phyloP scores from a whole-genome alignment of 768 basidiomycete species.

The Clathrus columnatus region DNA sequence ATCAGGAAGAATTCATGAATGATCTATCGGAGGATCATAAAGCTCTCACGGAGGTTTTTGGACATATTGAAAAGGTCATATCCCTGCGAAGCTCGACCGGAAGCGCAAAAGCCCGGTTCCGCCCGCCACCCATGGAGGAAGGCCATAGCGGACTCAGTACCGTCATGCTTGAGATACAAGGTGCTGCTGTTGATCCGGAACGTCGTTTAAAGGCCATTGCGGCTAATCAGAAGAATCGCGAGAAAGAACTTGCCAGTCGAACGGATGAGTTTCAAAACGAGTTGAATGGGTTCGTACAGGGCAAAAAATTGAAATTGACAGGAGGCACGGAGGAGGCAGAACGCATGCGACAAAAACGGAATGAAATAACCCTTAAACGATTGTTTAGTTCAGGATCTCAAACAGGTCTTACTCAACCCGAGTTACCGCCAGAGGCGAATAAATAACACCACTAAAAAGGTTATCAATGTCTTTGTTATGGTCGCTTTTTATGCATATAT shows the following conservation, averaged over 20 bases:
- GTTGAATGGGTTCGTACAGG: constrained; percentile 74
- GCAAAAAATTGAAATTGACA: constrained; percentile 89
- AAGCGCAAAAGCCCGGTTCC: constrained; percentile 34
- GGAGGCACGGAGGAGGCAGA: constrained; percentile 91
- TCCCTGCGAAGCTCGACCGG: constrained; percentile 46
- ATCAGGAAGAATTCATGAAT: constrained; percentile 84
- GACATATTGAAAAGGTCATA: constrained; percentile 86
- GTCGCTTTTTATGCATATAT: not conserved
- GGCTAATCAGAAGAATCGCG: constrained; percentile 70
- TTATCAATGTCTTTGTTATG: not conserved
- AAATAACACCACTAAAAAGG: not conserved
- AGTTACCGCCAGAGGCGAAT: not conserved
- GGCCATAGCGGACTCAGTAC: constrained; percentile 58
- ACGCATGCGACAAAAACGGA: constrained; percentile 74
- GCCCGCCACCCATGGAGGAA: constrained; percentile 56
- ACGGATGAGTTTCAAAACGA: constrained; percentile 83
- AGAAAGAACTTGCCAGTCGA: constrained; percentile 61
- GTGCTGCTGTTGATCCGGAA: constrained; percentile 73
- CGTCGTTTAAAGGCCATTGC: constrained; percentile 88
- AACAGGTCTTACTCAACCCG: not conserved
- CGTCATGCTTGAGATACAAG: constrained; percentile 87
- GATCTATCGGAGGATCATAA: constrained; percentile 91
- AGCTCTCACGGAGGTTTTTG: constrained; percentile 77
- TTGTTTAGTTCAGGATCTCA: constrained; percentile 52
- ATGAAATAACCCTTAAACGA: constrained; percentile 77